Evolutionary conservation across 306 rosid genomes (phyloP).

Genomic region (Cucurbita moschata): DNA sequence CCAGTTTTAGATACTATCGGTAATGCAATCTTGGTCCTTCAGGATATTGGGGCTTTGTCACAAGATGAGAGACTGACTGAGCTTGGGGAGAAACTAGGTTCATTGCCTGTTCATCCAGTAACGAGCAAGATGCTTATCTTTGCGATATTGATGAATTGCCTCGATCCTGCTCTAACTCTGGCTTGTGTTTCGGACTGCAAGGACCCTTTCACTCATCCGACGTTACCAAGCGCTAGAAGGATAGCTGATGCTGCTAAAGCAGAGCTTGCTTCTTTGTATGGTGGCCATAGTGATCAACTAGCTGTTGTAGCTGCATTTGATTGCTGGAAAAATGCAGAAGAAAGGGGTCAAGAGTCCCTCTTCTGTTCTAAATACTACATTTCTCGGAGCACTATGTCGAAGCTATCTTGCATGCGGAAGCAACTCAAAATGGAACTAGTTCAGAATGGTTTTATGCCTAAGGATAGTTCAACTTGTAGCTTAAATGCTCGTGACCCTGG

Average conservation of each 20-base stretch:
- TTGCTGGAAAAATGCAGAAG: constrained; percentile 63
- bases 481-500: constrained; percentile 57
- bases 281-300: constrained; percentile 78
- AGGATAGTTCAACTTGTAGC: constrained; percentile 38
- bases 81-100: constrained; percentile 80
- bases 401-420: constrained; percentile 62
- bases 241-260: constrained; percentile 47
- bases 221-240: constrained; percentile 41
- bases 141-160: constrained; percentile 82
- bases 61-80: constrained; percentile 56
- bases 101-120: constrained; percentile 84
- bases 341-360: constrained; percentile 31
- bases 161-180: constrained; percentile 86
- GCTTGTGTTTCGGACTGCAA: constrained; percentile 74
- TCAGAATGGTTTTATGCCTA: constrained; percentile 48
- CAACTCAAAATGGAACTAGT: constrained; percentile 64
- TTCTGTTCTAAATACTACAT: constrained; percentile 63
- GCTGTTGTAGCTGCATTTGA: constrained; percentile 72
- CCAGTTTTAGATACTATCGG: constrained; percentile 63
- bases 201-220: constrained; percentile 80
- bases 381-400: constrained; percentile 41
- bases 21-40: constrained; percentile 66
- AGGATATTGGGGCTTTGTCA: constrained; percentile 85
- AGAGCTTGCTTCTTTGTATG: constrained; percentile 63
- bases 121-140: constrained; percentile 86